These are phyloP conservation scores for Gamarada debralockiae DNA, from an alignment of 495 filamentous ascomycete species.

Conservation along the genomic window DNA sequence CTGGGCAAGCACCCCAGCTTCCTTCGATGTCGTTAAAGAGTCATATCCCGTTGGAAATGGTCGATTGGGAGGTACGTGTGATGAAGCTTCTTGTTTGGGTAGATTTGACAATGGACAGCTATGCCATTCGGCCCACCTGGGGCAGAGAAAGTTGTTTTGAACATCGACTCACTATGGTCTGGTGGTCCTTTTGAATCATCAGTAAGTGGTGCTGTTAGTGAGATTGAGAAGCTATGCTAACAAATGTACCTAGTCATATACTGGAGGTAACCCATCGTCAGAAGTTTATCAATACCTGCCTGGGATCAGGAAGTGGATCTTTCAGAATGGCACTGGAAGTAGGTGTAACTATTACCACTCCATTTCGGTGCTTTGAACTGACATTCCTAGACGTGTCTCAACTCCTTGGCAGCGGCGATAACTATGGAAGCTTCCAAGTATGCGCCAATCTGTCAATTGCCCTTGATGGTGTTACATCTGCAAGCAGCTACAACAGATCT, in stretches of 20 bases:
- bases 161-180: slow-evolving; percentile 42
- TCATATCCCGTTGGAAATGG: slow-evolving; percentile 37
- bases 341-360: slow-evolving; percentile 1
- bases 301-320: slow-evolving; percentile 40
- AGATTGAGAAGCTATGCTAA: not conserved
- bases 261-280: slow-evolving; percentile 41
- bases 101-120: slow-evolving; percentile 9
- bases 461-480: slow-evolving; percentile 26
- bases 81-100: not conserved
- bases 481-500: slow-evolving; percentile 33
- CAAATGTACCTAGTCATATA: slow-evolving; percentile 27
- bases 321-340: slow-evolving; percentile 40
- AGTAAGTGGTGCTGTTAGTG: not conserved
- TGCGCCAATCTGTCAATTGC: slow-evolving; percentile 40
- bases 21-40: slow-evolving; percentile 24
- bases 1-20: slow-evolving; percentile 26
- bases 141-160: slow-evolving; percentile 36
- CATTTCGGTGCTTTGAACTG: not conserved
- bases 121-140: slow-evolving; percentile 36
- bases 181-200: slow-evolving; percentile 38
- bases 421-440: slow-evolving; percentile 43
- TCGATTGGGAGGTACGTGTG: slow-evolving; percentile 25
- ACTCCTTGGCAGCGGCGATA: slow-evolving; percentile 34
- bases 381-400: slow-evolving; percentile 27
- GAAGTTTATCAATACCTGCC: slow-evolving; percentile 31